Base-by-base conservation (phyloP, 495 filamentous ascomycete species). In the Apodospora peruviana region DNA sequence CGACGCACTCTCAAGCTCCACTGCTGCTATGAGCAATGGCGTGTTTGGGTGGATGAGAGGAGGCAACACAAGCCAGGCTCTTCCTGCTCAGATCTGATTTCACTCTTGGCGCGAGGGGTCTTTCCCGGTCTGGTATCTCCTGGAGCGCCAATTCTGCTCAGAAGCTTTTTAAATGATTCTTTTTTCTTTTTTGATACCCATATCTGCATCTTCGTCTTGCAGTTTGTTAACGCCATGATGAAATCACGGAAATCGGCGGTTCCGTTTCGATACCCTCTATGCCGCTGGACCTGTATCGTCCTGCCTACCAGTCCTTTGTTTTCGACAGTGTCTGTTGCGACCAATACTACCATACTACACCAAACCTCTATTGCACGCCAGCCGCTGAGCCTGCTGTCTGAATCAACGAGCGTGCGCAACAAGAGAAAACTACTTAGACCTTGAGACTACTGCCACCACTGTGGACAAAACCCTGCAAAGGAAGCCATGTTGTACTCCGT, bases 31-130 rank as follows among this genome's bases (percentile, higher is more conserved):
- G 8, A 42, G 50, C 39, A 58, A 52, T 37, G 51, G 55, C 54
- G 62, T 66, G 64, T 66, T 66, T 44, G 49, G 54, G 4, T 66
- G 64, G 64, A 64, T 66, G 45, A 48, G 64, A 18, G 37, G 55
- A 34, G 60, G 60, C 45, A 60, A 27, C 47, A 51, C 48, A 9
- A 50, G 39, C 20, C 46, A 54, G 21, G 48, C 43, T 17, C 19
- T 59, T 18, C 19, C 54, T 7, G 41, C 59, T 23, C 56, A 52
- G 29, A 29, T 59, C 17, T 63, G 21, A 58, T 48, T 16, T 40
- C 12, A 5, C 23, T 38, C 24, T 20, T 12, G 29, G 22, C 18
- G 21, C 23, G 21, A 45, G 44, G 19, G 4, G 29, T 40, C 11
- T 52, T 19, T 43, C 21, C 5, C 23, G 16, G 40, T 14, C 5